Conservation (phyloP, 768 basidiomycete genomes). For the Tephrocybe sp. region DNA sequence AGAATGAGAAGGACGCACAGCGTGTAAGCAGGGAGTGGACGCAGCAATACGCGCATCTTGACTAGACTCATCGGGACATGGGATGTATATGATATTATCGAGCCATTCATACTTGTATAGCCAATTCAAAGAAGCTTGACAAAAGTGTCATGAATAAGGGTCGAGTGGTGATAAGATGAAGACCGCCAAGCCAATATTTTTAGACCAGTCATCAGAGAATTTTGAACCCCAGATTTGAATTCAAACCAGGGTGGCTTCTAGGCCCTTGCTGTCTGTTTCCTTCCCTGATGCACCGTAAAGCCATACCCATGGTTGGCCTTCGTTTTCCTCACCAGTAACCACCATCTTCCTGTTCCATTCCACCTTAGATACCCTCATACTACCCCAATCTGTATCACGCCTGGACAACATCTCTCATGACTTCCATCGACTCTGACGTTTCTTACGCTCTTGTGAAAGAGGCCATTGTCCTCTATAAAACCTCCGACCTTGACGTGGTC, state of each 20-base stretch:
- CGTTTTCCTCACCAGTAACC: conserved; percentile 9
- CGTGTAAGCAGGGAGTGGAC: conserved; percentile 96
- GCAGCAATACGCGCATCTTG: conserved; percentile 66
- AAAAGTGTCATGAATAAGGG: neutral
- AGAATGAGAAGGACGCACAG: conserved; percentile 92
- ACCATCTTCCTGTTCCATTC: neutral
- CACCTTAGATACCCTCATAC: neutral
- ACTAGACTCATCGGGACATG: conserved; percentile 4
- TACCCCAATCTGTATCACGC: neutral
- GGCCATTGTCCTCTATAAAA: conserved; percentile 15
- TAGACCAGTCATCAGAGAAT: conserved; percentile 18
- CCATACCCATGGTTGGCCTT: conserved; percentile 12
- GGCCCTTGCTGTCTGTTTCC: conserved; percentile 15
- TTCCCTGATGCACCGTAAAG: conserved; percentile 19
- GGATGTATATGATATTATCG: neutral
- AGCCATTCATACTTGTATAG: neutral
- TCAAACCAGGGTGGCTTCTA: conserved; percentile 17
- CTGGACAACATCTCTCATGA: conserved; percentile 12
- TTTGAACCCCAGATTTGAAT: conserved; percentile 28
- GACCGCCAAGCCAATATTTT: conserved; percentile 16
- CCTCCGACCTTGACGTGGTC: conserved; percentile 18
- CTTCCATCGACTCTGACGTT: conserved; percentile 22
- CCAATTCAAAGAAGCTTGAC: conserved; percentile 7
- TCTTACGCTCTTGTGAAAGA: conserved; percentile 24
- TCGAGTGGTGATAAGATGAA: conserved; percentile 16